Percentiles rank a stretch among this genome's conserved stretches.
Evolutionary conservation across 1,284 basidiomycete species (phyloP).

Genomic region (Boletellus deceptivus): DNA sequence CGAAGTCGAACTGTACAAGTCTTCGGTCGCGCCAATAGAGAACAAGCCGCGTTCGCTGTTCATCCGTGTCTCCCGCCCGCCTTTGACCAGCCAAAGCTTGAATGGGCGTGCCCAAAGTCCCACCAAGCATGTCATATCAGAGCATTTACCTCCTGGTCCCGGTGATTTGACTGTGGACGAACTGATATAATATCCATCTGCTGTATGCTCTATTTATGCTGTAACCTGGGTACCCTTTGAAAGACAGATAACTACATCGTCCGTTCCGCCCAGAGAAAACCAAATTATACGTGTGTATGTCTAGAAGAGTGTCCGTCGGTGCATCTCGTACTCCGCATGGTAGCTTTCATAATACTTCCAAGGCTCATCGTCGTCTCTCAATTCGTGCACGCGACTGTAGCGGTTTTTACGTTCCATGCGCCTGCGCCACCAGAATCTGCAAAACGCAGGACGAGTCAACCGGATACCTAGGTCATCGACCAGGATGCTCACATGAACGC

Average conservation of each 20-base stretch:
- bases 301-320: conserved; percentile 9
- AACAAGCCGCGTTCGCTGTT: conserved; percentile 61
- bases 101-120: conserved; percentile 30
- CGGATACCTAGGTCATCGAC: neutral
- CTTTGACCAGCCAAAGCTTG: conserved; percentile 47
- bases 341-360: conserved; percentile 29
- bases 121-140: conserved; percentile 16
- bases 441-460: conserved; percentile 1
- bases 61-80: conserved; percentile 58
- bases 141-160: conserved; percentile 34
- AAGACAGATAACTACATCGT: too few species aligned
- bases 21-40: conserved; percentile 55
- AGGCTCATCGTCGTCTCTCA: conserved; percentile 33
- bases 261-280: too few species aligned
- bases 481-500: conserved; percentile 27
- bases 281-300: neutral
- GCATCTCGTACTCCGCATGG: conserved; percentile 13
- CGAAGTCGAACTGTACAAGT: conserved; percentile 71
- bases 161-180: conserved; percentile 63
- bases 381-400: conserved; percentile 27
- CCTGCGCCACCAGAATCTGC: conserved; percentile 33
- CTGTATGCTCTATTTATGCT: conserved; percentile 16
- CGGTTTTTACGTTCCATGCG: conserved; percentile 18
- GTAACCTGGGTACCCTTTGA: neutral
- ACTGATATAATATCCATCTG: conserved; percentile 36